phyloP scores from a whole-genome alignment of 305 asterid species.

The Solanum chacoense region DNA sequence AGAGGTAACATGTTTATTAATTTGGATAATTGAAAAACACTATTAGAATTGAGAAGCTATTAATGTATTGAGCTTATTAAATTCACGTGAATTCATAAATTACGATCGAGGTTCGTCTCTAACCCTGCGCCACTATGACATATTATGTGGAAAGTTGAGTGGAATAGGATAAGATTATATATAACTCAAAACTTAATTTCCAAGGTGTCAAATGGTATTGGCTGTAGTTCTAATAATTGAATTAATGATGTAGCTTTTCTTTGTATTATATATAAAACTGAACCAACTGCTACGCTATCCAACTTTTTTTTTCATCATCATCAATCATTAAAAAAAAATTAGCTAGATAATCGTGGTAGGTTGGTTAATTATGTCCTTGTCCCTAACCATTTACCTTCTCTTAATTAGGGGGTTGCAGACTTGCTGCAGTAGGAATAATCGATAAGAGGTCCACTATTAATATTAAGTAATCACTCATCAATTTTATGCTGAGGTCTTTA shows the following conservation, averaged over 20 bases:
- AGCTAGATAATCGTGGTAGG: not conserved
- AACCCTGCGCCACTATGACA: not conserved
- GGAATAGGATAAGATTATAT: not conserved
- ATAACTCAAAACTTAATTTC: not conserved
- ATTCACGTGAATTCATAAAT: not conserved
- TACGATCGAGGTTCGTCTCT: fast-evolving
- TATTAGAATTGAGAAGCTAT: no score
- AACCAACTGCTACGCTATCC: conserved; percentile 10
- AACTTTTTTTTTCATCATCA: not conserved
- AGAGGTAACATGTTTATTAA: not conserved
- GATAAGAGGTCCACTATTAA: not conserved
- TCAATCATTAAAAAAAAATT: not conserved
- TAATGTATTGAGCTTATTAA: not conserved
- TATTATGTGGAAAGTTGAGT: not conserved
- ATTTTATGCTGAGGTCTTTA: not conserved
- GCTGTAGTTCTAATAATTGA: conserved; percentile 4
- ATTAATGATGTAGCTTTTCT: conserved; percentile 6
- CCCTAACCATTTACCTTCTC: not conserved
- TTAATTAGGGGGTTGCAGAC: not conserved
- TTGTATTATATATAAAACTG: not conserved
- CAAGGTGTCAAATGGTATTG: not conserved
- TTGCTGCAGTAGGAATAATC: not conserved
- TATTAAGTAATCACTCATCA: not conserved
- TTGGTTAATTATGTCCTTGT: not conserved
- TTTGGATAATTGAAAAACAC: not conserved